Conservation (phyloP, 495 filamentous ascomycete species). For the Aspergillus conjunctus region DNA sequence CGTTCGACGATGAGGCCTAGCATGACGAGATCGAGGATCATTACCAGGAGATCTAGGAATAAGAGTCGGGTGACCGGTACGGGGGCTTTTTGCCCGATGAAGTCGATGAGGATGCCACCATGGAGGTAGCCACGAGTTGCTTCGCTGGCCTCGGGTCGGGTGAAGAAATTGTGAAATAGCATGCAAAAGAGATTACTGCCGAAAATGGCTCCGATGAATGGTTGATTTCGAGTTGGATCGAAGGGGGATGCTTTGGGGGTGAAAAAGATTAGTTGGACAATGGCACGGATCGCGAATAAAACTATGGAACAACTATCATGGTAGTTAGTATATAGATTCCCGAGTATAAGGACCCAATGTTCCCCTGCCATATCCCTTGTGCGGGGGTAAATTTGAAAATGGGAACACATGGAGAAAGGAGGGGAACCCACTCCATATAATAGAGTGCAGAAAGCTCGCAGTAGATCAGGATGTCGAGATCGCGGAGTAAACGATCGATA, state of each 20-base stretch:
- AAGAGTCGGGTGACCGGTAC: slow-evolving; percentile 65
- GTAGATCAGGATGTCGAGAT: slow-evolving; percentile 79
- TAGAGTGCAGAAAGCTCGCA: slow-evolving; percentile 80
- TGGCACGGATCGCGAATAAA: slow-evolving; percentile 67
- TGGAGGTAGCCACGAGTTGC: slow-evolving; percentile 79
- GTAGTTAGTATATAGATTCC: not conserved
- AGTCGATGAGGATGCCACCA: slow-evolving; percentile 82
- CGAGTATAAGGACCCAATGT: not conserved
- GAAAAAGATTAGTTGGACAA: slow-evolving; percentile 74
- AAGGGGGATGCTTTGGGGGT: slow-evolving; percentile 75
- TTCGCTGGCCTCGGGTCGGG: slow-evolving; percentile 69
- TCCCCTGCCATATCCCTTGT: not conserved
- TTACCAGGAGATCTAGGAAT: slow-evolving; percentile 63
- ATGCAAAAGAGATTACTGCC: slow-evolving; percentile 72
- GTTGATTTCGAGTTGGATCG: slow-evolving; percentile 61
- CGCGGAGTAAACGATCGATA: slow-evolving; percentile 68
- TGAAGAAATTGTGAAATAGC: slow-evolving; percentile 65
- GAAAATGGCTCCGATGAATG: slow-evolving; percentile 71
- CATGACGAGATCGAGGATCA: slow-evolving; percentile 73
- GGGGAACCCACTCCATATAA: slow-evolving; percentile 78
- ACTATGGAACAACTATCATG: slow-evolving; percentile 71
- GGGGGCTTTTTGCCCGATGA: slow-evolving; percentile 81
- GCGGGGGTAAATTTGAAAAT: not conserved
- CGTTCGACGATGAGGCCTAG: slow-evolving; percentile 71
- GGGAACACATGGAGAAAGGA: slow-evolving; percentile 8